phyloP scores from a whole-genome alignment of 495 filamentous ascomycete genomes.

The Penicillium argentinense region DNA sequence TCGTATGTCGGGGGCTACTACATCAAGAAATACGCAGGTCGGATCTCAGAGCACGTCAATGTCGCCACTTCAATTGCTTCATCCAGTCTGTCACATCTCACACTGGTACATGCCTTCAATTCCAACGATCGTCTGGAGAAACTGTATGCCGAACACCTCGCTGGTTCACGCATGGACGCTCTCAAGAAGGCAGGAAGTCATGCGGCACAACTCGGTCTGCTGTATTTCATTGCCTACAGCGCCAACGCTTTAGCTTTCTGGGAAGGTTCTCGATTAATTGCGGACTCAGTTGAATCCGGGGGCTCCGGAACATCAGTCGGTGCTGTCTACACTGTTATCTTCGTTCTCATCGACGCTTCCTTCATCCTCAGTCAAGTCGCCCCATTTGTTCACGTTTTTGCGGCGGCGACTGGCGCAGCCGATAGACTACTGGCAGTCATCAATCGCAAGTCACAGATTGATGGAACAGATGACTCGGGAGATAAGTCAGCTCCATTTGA shows the following conservation, averaged over 20 bases:
- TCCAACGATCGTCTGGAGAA: constrained; percentile 47
- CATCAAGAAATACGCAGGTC: constrained; percentile 55
- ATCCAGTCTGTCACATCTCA: constrained; percentile 43
- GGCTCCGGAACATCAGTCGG: constrained; percentile 46
- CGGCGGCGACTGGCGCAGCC: constrained; percentile 53
- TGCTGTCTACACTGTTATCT: constrained; percentile 62
- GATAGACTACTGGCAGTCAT: constrained; percentile 50
- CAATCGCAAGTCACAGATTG: constrained; percentile 50
- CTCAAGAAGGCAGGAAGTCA: constrained; percentile 58
- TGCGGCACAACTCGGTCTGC: constrained; percentile 55
- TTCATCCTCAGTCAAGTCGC: constrained; percentile 63
- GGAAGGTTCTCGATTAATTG: constrained; percentile 59
- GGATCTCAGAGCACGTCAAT: constrained; percentile 46
- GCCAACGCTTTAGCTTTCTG: constrained; percentile 66
- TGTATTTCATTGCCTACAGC: constrained; percentile 65
- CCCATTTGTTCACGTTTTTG: constrained; percentile 63
- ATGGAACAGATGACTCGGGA: constrained; percentile 41
- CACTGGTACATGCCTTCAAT: constrained; percentile 49
- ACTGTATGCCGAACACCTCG: constrained; percentile 47
- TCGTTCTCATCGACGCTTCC: constrained; percentile 61
- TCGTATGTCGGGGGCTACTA: constrained; percentile 56
- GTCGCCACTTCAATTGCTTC: constrained; percentile 48
- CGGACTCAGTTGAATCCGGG: constrained; percentile 43
- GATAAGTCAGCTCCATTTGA: constrained; percentile 28
- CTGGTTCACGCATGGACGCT: constrained; percentile 45